phyloP scores from a whole-genome alignment of 352 stramenopile genomes.

The Saprolegnia parasitica region DNA sequence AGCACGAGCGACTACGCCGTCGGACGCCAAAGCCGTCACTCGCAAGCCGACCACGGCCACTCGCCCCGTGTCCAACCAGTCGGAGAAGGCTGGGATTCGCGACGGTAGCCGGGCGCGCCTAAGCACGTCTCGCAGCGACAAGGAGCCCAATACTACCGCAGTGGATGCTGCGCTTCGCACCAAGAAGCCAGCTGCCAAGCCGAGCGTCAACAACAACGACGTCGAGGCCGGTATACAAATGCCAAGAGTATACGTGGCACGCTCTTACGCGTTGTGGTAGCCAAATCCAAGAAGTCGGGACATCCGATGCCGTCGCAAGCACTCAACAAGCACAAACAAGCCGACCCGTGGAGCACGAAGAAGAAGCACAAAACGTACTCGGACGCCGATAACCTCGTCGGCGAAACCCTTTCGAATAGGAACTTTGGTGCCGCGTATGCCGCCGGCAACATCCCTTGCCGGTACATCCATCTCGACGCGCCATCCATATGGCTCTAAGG shows the following conservation, averaged over 20 bases:
- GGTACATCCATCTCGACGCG: conserved; percentile 17
- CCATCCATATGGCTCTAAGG: background rate
- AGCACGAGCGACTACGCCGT: background rate
- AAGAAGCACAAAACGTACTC: conserved; percentile 75
- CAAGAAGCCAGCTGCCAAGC: background rate
- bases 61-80: conserved; percentile 5
- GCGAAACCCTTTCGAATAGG: conserved; percentile 32
- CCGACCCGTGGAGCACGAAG: conserved; percentile 61
- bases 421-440: conserved; percentile 70
- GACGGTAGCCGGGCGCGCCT: conserved; percentile 21
- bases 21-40: background rate
- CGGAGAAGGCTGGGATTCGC: background rate
- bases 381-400: background rate
- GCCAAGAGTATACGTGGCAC: background rate
- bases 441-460: conserved; percentile 61
- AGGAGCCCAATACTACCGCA: background rate
- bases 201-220: conserved; percentile 1
- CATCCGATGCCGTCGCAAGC: conserved; percentile 47
- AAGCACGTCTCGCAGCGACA: conserved; percentile 17
- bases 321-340: conserved; percentile 73
- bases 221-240: background rate
- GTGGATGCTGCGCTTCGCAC: background rate
- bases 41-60: too few species aligned
- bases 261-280: background rate
- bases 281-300: background rate